A percentile compares a stretch with the other conserved stretches of the same genome.
Evolutionary conservation across 208 protist genomes (phyloP).

Genomic region (Leishmania gerbilli): DNA sequence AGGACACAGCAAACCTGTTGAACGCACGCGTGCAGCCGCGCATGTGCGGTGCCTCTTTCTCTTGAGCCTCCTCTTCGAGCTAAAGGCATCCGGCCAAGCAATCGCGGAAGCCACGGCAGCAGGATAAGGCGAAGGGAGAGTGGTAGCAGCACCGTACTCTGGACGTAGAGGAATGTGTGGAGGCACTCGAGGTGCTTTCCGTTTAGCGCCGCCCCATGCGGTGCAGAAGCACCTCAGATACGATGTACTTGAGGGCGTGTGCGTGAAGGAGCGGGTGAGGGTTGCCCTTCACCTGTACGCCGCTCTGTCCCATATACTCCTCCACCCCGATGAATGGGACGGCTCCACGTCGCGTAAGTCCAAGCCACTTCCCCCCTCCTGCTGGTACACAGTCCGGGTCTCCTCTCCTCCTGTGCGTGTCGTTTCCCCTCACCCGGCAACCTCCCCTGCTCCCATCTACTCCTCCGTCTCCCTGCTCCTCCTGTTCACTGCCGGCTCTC

Average conservation of each 20-base stretch:
- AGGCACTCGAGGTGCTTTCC: not conserved
- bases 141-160: not conserved
- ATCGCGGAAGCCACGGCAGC: not conserved
- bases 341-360: not conserved
- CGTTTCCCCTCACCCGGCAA: not conserved
- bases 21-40: not conserved
- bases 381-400: not conserved
- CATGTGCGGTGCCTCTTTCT: not conserved
- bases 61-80: not conserved
- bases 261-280: not conserved
- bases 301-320: not conserved
- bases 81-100: not conserved
- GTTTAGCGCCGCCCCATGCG: not conserved
- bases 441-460: not conserved
- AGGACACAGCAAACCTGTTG: not conserved
- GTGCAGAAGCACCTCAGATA: not conserved
- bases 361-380: not conserved
- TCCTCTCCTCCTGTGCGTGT: not conserved
- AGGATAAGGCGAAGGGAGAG: not conserved
- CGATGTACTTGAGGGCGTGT: not conserved
- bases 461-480: not conserved
- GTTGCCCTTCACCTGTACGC: not conserved
- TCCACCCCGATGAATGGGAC: not conserved
- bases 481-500: not conserved
- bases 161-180: too few relatives aligned